phyloP scores from a whole-genome alignment of 2,329 filamentous ascomycete genomes.

The Neofusicoccum sp. region DNA sequence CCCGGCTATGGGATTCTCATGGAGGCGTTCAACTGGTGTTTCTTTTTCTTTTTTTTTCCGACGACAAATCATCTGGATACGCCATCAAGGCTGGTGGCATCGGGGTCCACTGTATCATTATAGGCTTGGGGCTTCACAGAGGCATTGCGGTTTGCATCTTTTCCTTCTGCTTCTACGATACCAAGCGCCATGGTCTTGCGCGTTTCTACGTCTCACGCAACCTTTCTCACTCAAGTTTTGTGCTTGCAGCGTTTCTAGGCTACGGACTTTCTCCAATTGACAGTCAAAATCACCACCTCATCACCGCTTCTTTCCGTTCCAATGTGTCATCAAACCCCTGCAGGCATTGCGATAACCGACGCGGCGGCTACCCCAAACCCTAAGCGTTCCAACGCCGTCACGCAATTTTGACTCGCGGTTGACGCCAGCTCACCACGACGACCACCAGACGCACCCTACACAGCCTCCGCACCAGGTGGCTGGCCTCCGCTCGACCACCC shows the following conservation, averaged over 20 bases:
- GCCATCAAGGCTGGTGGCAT: background rate
- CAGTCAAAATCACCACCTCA: background rate
- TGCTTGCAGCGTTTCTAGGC: background rate
- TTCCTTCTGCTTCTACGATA: slow-evolving; percentile 9
- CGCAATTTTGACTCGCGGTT: slow-evolving; percentile 9
- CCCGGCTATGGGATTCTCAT: background rate
- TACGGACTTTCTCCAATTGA: background rate
- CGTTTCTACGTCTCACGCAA: background rate
- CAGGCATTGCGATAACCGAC: background rate
- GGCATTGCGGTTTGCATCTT: slow-evolving; percentile 7
- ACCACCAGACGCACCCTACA: background rate
- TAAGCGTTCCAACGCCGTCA: background rate
- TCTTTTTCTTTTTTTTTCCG: background rate
- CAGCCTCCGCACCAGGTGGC: background rate
- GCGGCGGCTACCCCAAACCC: background rate
- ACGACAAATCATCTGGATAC: background rate
- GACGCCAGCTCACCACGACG: slow-evolving; percentile 3
- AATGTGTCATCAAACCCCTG: background rate
- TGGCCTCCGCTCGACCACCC: background rate
- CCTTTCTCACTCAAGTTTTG: background rate
- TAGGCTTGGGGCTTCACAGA: slow-evolving; percentile 10
- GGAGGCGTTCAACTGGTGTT: background rate
- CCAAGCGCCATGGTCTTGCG: slow-evolving; percentile 14
- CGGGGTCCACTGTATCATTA: slow-evolving; percentile 3
- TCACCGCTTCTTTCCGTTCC: background rate